Evolutionary conservation across 768 basidiomycete genomes (phyloP), one percentile per base, ranked within the genome.

Genomic region (Lactarius hengduanensis): DNA sequence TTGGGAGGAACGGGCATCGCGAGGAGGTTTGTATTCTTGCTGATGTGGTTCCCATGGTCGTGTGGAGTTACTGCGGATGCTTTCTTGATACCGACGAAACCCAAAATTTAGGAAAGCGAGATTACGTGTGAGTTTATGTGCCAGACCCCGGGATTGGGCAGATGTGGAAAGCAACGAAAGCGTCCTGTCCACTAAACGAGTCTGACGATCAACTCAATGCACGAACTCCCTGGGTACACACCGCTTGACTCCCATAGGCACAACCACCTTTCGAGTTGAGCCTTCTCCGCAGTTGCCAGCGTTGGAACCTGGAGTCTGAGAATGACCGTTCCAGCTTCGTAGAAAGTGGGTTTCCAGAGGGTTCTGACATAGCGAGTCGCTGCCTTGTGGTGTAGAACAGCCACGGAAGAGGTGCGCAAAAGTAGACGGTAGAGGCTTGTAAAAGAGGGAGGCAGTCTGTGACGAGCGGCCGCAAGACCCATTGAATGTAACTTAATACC

Each of bases 81-180:
- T 30, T n/a, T 43, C 57, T 34, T 63, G 64, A 45, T 63, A 66
- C 2, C 43, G 20, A 22, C 65, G 61, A 56, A 69, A 71, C 75
- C 80, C 75, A 80, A 72, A 78, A 36, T 78, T 70, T 59, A 84
- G 69, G 26, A 78, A 73, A 11, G 76, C 75, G 15, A 89, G 75
- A 70, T 90, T 90, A 20, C 81, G 81, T 7, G 87, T 85, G 7
- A 86, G 70, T 64, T 77, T 77, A 72, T 90, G 86, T 13, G 89
- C 74, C 16, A 89, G 75, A 16, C 90, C 90, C 32, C 88, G 83
- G 40, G 84, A 82, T 64, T 79, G 78, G 4, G 84, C 82, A n/a
- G 90, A 87, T 32, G 80, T 83, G 75, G 84, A 81, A 56, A 92
- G 73, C 10, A 92, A 69, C 38, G 80, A 79, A 47, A 92, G 79